Conservation (phyloP, 805 yeast genomes). For the Barnettozyma pratensis region DNA sequence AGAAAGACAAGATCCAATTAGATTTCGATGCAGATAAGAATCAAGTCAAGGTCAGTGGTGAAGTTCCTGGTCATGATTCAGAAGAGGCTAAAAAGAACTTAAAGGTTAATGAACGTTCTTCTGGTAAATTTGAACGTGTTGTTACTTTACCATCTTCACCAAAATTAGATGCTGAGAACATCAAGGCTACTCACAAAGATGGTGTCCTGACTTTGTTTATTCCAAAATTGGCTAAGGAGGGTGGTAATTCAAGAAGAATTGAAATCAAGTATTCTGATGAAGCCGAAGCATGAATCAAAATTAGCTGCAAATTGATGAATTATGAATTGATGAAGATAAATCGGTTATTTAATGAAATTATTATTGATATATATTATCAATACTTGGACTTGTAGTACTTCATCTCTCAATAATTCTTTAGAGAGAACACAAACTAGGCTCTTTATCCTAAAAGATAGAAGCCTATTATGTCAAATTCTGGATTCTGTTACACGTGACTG, state of each 20-base stretch:
- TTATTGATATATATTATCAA: too few relatives aligned
- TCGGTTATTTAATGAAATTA: too few relatives aligned
- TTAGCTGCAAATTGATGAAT: neutral
- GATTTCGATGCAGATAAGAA: slow-evolving; percentile 43
- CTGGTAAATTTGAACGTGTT: slow-evolving; percentile 40
- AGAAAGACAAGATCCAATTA: slow-evolving; percentile 36
- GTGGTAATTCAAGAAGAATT: slow-evolving; percentile 23
- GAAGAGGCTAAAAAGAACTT: slow-evolving; percentile 23
- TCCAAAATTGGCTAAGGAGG: slow-evolving; percentile 32
- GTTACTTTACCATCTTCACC: slow-evolving; percentile 34
- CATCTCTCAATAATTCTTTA: too few relatives aligned
- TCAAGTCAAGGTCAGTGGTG: slow-evolving; percentile 40
- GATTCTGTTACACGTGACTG: neutral
- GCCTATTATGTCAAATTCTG: too few relatives aligned
- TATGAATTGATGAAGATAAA: too few relatives aligned
- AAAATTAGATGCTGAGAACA: slow-evolving; percentile 37
- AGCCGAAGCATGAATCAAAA: slow-evolving; percentile 2
- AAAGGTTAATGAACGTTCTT: slow-evolving; percentile 30
- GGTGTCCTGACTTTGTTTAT: slow-evolving; percentile 40
- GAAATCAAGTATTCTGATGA: slow-evolving; percentile 23
- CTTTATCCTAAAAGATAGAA: too few relatives aligned
- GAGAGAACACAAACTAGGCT: too few relatives aligned
- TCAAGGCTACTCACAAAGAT: slow-evolving; percentile 40
- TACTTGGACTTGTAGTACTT: too few relatives aligned
- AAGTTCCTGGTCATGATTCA: slow-evolving; percentile 28